Percentiles rank a stretch among this genome's conserved stretches.
Evolutionary conservation across 352 stramenopile species (phyloP).

Genomic region (Globisporangium camurandrum): DNA sequence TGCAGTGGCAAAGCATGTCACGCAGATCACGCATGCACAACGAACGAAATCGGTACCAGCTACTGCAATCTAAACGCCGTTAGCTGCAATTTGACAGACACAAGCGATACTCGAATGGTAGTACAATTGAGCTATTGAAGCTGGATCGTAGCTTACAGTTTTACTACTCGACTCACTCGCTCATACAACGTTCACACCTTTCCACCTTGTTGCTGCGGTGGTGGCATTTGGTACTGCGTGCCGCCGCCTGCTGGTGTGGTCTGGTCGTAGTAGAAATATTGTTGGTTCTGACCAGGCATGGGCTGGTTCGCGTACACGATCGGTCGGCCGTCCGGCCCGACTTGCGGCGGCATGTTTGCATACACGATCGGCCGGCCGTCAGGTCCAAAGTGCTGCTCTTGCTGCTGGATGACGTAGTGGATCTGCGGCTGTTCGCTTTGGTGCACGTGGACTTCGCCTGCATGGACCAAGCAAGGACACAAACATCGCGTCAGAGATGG

Average conservation of each 20-base stretch:
- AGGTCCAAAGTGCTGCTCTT: neutral
- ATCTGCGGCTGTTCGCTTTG: neutral
- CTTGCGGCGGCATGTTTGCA: neutral
- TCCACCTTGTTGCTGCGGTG: neutral
- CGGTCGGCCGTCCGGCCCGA: neutral
- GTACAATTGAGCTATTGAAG: neutral
- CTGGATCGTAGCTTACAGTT: neutral
- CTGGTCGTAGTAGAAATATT: neutral
- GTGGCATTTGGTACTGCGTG: neutral
- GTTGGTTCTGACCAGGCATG: neutral
- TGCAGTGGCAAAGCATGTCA: no score
- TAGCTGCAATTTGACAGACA: no score
- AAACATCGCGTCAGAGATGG: neutral
- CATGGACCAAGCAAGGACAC: neutral
- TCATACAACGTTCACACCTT: neutral
- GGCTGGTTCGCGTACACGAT: neutral
- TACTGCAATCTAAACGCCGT: no score
- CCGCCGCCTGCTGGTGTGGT: neutral
- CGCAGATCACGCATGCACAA: no score
- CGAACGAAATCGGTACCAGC: no score
- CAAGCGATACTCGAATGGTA: neutral
- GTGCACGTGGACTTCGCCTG: neutral
- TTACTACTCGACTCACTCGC: neutral
- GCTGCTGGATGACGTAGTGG: constrained; percentile 2
- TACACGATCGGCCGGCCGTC: neutral